Evolutionary conservation across 495 filamentous ascomycete genomes (phyloP).

Genomic region (Neurospora sp.): DNA sequence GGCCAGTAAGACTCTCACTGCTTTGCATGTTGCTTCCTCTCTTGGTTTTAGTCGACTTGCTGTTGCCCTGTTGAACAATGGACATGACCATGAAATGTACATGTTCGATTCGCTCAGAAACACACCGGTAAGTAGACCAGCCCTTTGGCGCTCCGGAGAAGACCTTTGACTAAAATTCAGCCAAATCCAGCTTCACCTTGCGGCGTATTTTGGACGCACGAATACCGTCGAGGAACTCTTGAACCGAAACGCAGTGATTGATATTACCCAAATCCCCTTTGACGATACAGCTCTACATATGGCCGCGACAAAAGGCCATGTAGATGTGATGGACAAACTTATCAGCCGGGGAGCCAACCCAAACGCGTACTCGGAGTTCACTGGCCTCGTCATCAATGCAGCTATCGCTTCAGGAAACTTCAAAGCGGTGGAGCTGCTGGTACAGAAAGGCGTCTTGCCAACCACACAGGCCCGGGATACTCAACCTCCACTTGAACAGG

Average conservation of each 20-base stretch:
- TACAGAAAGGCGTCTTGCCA: constrained; percentile 20
- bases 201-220: constrained; percentile 21
- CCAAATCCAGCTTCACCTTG: constrained; percentile 19
- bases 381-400: constrained; percentile 25
- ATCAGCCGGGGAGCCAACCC: constrained; percentile 20
- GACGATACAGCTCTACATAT: constrained; percentile 26
- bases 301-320: constrained; percentile 24
- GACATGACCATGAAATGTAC: constrained; percentile 21
- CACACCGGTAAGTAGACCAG: background rate
- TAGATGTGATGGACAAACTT: constrained; percentile 25
- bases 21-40: background rate
- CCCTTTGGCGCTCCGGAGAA: background rate
- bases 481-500: constrained; percentile 18
- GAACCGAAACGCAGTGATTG: constrained; percentile 19
- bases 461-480: constrained; percentile 16
- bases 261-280: constrained; percentile 17
- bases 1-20: background rate
- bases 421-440: constrained; percentile 22
- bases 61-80: constrained; percentile 15
- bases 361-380: constrained; percentile 19
- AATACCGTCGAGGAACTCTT: constrained; percentile 27
- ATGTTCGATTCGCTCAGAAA: background rate
- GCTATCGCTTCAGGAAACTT: constrained; percentile 25
- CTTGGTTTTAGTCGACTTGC: background rate
- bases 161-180: background rate